Evolutionary conservation across 2,329 filamentous ascomycete species (phyloP), one percentile per base, ranked within the genome.

Genomic region (Fusarium siculi): DNA sequence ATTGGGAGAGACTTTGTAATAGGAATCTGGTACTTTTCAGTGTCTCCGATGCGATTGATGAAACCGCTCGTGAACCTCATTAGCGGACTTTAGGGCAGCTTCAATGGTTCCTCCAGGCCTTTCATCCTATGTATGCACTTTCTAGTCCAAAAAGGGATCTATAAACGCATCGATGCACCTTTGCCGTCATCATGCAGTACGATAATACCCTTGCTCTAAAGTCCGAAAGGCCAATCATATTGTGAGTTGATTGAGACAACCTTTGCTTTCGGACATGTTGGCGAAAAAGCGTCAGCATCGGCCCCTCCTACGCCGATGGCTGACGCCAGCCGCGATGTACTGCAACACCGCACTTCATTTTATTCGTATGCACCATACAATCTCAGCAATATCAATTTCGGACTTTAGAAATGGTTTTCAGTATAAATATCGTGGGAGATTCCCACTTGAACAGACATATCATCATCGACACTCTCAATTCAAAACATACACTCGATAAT

Each of bases 291-390:
- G 42, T 58, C 63, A 39, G 62, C 44, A 49, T 43, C 42, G 9
- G 25, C 32, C 16, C 59, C 28, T 47, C n/a, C 21, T 10, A 40
- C 42, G n/a, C 36, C 52, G 67, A 53, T 55, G 75, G 75, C 68
- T 77, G 75, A 74, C 71, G 73, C 75, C 70, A 73, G 70, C 70
- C 16, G 32, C 36, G 44, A 68, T 28, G 44, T 50, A 21, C 37
- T 50, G 25, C 44, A 40, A 50, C 28, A 40, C 18, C 11, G 18
- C 34, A 37, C 36, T 36, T 36, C n/a, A 36, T 11, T 14, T 56
- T 42, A 25, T 55, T 63, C 50, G 59, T 57, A 39, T 21, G 18
- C 18, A 25, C 9, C 15, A 49, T 18, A 58, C 4, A n/a, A 62
- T 43, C 19, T 52, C 28, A 4, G 46, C 18, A 30, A 19, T 18